Evolutionary conservation across 345 rosid genomes (phyloP), one percentile per base, ranked within the genome.

Genomic region (Clausena lansium): DNA sequence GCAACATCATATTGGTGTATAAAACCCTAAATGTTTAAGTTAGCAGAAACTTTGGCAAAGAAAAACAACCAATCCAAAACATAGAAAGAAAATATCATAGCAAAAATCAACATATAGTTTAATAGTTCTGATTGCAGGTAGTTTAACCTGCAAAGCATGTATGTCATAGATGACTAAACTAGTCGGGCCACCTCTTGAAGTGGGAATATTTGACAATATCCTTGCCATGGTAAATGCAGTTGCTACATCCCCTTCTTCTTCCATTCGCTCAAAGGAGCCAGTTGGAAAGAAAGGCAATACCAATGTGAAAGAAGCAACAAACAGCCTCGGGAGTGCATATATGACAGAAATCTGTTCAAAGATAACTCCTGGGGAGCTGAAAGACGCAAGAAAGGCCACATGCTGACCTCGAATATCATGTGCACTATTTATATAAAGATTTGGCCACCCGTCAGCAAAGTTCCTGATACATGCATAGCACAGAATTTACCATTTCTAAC

Each of bases 181-280:
- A 78, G 99, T 94, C 1, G 99, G 99, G 72, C 98, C 99, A 75
- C 99, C 99, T 80, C 99, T 88, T 74, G 99, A 92, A 66, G 91
- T 90, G 39, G 99, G 99, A 79, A 96, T 94, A 69, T 96, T 94
- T 4, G 99, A 96, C 62, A 96, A 83, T 80, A 94, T 92, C 88
- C 97, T 91, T 0, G 99, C 98, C 98, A 96, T 89, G 79, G 99
- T 92, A 82, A 96, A 94, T 5, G 98, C 99, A 83, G 98, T 96
- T 38, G 99, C 98, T 30, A 96, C 98, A 81, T 96, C 98, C 62
- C 99, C 99, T 85, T 96, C 99, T 76, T 94, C 98, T 81, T 96
- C 99, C 99, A 96, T 96, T 70, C 98, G 90, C 86, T 96, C 99
- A 60, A 96, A 94, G 74, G 98, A 92, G 63, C 98, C 99, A 72